These are phyloP conservation scores for Salix dunnii DNA, from an alignment of 345 rosid species.

Conservation along the genomic window DNA sequence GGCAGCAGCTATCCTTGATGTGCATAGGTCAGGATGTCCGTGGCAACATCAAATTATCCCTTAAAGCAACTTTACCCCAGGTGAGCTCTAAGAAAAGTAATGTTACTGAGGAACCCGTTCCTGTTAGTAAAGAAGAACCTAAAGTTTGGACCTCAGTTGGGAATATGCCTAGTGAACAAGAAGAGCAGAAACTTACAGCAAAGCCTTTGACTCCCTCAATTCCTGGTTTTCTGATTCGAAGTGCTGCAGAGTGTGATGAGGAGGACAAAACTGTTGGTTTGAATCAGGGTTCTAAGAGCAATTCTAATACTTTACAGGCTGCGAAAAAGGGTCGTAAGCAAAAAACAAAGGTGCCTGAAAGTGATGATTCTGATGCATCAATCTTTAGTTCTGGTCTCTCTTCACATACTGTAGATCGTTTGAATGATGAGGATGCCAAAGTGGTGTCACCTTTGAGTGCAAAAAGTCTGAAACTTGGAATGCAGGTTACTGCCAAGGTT, in stretches of 20 bases:
- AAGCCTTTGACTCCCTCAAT: constrained; percentile 31
- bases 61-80: constrained; percentile 51
- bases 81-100: constrained; percentile 22
- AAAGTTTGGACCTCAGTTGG: constrained; percentile 41
- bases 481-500: constrained; percentile 58
- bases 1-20: constrained; percentile 72
- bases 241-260: constrained; percentile 83
- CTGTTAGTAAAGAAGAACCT: constrained; percentile 36
- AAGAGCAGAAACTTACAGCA: constrained; percentile 31
- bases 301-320: constrained; percentile 25
- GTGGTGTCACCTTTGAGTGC: constrained; percentile 30
- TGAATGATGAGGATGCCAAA: constrained; percentile 21
- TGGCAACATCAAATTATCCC: constrained; percentile 89
- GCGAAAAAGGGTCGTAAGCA: constrained; percentile 18
- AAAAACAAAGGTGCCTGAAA: constrained; percentile 20
- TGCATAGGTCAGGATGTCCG: constrained; percentile 94
- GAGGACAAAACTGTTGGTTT: constrained; percentile 48
- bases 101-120: constrained; percentile 33
- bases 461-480: constrained; percentile 61
- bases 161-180: constrained; percentile 35
- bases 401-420: background rate
- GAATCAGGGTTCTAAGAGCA: constrained; percentile 30
- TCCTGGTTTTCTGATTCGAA: constrained; percentile 70
- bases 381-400: constrained; percentile 14
- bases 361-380: constrained; percentile 17